phyloP scores from a whole-genome alignment of 2,329 filamentous ascomycete genomes.

The Ascochyta pisi region DNA sequence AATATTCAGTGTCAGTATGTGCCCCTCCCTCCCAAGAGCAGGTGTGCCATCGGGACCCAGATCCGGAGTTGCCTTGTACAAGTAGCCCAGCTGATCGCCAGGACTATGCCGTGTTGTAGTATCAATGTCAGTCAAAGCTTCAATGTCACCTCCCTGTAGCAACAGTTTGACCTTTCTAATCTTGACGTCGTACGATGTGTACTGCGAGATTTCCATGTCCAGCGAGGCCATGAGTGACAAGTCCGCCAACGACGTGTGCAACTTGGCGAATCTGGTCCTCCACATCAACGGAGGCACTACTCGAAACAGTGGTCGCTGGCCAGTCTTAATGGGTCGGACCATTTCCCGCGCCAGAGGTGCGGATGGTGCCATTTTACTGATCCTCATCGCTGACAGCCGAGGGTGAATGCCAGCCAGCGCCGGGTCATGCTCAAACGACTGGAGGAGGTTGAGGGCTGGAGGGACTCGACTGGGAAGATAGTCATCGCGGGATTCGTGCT shows the following conservation, averaged over 20 bases:
- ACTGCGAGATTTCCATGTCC: slow-evolving; percentile 75
- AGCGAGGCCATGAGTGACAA: slow-evolving; percentile 70
- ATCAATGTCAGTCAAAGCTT: slow-evolving; percentile 59
- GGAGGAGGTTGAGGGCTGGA: slow-evolving; percentile 77
- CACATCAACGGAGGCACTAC: slow-evolving; percentile 75
- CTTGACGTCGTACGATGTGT: slow-evolving; percentile 70
- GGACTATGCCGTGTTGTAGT: slow-evolving; percentile 67
- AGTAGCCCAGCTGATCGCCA: slow-evolving; percentile 76
- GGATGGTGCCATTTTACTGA: slow-evolving; percentile 75
- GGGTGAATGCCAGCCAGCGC: slow-evolving; percentile 68
- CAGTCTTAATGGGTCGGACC: slow-evolving; percentile 68
- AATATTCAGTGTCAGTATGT: slow-evolving; percentile 64
- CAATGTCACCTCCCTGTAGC: slow-evolving; percentile 65
- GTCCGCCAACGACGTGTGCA: slow-evolving; percentile 62
- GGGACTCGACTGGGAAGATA: slow-evolving; percentile 75
- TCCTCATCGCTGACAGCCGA: slow-evolving; percentile 73
- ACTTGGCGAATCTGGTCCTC: slow-evolving; percentile 73
- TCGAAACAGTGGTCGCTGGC: slow-evolving; percentile 67
- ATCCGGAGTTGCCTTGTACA: slow-evolving; percentile 67
- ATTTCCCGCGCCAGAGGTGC: slow-evolving; percentile 66
- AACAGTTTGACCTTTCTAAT: slow-evolving; percentile 66
- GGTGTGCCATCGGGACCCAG: slow-evolving; percentile 54
- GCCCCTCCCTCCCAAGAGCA: slow-evolving; percentile 51
- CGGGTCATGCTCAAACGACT: slow-evolving; percentile 72
- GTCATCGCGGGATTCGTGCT: slow-evolving; percentile 59